These are phyloP conservation scores for Berkeleyomyces rouxiae DNA, from an alignment of 2,329 filamentous ascomycete genomes.

Conservation along the genomic window DNA sequence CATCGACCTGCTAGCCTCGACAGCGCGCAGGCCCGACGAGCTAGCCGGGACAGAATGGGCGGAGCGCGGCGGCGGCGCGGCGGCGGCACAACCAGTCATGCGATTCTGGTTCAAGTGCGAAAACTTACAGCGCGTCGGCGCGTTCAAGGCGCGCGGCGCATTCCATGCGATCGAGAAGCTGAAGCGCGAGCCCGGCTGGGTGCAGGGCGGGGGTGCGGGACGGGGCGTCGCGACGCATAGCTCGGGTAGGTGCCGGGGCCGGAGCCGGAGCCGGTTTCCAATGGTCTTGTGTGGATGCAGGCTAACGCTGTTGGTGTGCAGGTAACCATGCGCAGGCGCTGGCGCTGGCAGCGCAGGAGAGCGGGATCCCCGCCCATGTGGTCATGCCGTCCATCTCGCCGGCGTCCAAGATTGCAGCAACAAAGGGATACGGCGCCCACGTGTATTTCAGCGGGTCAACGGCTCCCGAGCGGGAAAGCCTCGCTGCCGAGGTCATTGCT, in stretches of 20 bases:
- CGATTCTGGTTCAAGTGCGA: slow-evolving; percentile 90
- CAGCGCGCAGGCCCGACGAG: slow-evolving; percentile 38
- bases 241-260: slow-evolving; percentile 41
- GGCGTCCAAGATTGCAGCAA: slow-evolving; percentile 75
- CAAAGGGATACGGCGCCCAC: slow-evolving; percentile 56
- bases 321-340: slow-evolving; percentile 93
- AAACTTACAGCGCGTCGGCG: slow-evolving; percentile 77
- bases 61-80: slow-evolving; percentile 29
- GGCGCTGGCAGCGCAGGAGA: slow-evolving; percentile 61
- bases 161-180: slow-evolving; percentile 69
- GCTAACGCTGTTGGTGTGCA: slow-evolving; percentile 20
- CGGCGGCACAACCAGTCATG: slow-evolving; percentile 49
- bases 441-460: slow-evolving; percentile 75
- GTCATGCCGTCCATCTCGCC: slow-evolving; percentile 83
- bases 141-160: slow-evolving; percentile 82
- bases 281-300: too few relatives aligned
- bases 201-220: slow-evolving; percentile 39
- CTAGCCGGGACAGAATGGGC: slow-evolving; percentile 40
- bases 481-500: slow-evolving; percentile 49
- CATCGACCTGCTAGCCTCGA: slow-evolving; percentile 58
- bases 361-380: slow-evolving; percentile 64
- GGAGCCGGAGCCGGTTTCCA: too few relatives aligned
- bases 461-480: slow-evolving; percentile 61
- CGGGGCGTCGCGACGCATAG: slow-evolving; percentile 80
- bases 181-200: slow-evolving; percentile 42